phyloP scores from a whole-genome alignment of 2,329 filamentous ascomycete genomes.

The Capronia americana region DNA sequence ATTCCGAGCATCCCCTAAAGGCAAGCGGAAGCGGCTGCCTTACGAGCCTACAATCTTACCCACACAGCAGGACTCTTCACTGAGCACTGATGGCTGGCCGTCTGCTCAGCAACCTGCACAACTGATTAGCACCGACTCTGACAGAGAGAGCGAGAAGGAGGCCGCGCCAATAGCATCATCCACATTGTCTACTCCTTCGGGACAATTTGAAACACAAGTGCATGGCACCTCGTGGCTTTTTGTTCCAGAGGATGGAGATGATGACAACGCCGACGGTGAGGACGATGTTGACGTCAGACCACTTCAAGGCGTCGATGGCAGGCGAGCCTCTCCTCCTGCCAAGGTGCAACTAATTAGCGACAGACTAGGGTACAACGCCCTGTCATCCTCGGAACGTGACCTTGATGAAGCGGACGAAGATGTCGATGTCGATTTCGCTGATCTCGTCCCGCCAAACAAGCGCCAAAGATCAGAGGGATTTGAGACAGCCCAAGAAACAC shows the following conservation, averaged over 20 bases:
- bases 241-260: constrained; percentile 18
- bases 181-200: not conserved
- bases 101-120: not conserved
- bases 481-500: constrained; percentile 30
- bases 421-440: constrained; percentile 1
- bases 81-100: constrained; percentile 11
- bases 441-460: not conserved
- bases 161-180: no score
- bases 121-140: constrained; percentile 5
- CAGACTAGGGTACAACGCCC: not conserved
- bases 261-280: not conserved
- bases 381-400: not conserved
- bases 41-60: constrained; percentile 11
- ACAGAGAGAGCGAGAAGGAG: constrained; percentile 1
- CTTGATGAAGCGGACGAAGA: not conserved
- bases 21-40: constrained; percentile 10
- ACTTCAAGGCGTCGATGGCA: not conserved
- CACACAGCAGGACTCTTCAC: constrained; percentile 13
- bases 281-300: not conserved
- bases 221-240: constrained; percentile 14
- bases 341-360: not conserved
- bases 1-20: constrained; percentile 11
- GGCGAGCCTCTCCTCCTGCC: not conserved
- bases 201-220: not conserved
- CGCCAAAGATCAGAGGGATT: constrained; percentile 17